Evolutionary conservation across 2,329 filamentous ascomycete species (phyloP).

Genomic region (Diaporthe helianthi): DNA sequence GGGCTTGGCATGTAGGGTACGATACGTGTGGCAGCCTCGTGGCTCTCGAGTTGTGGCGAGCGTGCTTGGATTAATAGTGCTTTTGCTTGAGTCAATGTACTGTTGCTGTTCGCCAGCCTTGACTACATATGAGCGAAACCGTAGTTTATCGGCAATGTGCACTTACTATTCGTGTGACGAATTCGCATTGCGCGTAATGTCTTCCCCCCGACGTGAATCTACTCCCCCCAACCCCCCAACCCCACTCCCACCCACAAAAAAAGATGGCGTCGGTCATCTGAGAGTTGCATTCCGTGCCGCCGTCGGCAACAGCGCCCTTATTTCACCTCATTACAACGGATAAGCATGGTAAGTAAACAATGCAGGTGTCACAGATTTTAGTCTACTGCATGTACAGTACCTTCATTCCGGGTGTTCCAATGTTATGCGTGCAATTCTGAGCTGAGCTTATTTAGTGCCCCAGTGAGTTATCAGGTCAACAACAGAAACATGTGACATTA

Average conservation of each 20-base stretch:
- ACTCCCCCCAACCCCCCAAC: no score
- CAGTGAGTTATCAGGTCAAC: not conserved
- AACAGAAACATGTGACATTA: conserved; percentile 4
- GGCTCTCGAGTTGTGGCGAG: not conserved
- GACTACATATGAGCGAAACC: not conserved
- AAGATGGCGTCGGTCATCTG: not conserved
- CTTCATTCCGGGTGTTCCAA: not conserved
- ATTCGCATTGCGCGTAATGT: not conserved
- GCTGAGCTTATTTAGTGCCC: not conserved
- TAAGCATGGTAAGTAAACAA: not conserved
- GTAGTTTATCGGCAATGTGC: not conserved
- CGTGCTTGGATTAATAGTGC: not conserved
- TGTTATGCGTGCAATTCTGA: not conserved
- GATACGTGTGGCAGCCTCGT: conserved; percentile 8
- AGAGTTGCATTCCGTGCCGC: not conserved
- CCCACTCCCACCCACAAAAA: no score
- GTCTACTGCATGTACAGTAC: no score
- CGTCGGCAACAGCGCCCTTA: not conserved
- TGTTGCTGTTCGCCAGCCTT: conserved; percentile 5
- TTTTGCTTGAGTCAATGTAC: conserved; percentile 12
- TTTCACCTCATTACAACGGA: not conserved
- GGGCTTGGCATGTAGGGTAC: conserved; percentile 10
- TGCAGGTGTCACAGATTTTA: no score
- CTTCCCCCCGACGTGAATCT: not conserved
- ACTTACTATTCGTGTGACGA: not conserved